Conservation (phyloP, 768 basidiomycete species). For the Leccinum longicurvipes region DNA sequence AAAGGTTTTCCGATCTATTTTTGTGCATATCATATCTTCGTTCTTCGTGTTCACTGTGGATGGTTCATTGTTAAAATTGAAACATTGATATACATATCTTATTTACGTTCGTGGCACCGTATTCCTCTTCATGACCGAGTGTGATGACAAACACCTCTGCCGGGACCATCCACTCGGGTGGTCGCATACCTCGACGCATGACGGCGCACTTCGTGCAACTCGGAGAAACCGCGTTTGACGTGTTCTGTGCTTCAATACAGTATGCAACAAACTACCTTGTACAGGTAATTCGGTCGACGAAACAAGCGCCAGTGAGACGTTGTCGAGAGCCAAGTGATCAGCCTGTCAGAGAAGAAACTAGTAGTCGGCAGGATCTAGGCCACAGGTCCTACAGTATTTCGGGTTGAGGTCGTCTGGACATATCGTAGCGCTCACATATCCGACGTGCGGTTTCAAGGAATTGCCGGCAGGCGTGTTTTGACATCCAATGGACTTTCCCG, state of each 20-base stretch:
- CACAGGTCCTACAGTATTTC: neutral
- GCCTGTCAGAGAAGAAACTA: neutral
- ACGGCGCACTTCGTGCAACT: no score
- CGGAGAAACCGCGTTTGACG: no score
- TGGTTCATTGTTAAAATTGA: neutral
- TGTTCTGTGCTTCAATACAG: no score
- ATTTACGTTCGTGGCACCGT: no score
- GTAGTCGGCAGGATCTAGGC: neutral
- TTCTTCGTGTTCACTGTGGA: conserved; percentile 7
- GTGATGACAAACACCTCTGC: no score
- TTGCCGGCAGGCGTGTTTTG: neutral
- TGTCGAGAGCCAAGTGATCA: neutral
- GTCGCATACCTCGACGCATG: no score
- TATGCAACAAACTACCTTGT: no score
- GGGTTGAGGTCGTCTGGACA: neutral
- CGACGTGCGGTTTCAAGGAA: neutral
- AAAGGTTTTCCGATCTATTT: neutral
- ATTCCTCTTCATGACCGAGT: no score
- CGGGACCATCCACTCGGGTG: no score
- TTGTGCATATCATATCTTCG: conserved; percentile 8
- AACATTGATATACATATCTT: neutral
- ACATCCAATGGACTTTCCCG: neutral
- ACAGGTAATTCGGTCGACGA: neutral
- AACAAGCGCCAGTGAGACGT: neutral
- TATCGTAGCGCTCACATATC: no score